These are phyloP conservation scores for Hemileccinum impolitum DNA, from an alignment of 768 basidiomycete genomes.

Conservation along the genomic window DNA sequence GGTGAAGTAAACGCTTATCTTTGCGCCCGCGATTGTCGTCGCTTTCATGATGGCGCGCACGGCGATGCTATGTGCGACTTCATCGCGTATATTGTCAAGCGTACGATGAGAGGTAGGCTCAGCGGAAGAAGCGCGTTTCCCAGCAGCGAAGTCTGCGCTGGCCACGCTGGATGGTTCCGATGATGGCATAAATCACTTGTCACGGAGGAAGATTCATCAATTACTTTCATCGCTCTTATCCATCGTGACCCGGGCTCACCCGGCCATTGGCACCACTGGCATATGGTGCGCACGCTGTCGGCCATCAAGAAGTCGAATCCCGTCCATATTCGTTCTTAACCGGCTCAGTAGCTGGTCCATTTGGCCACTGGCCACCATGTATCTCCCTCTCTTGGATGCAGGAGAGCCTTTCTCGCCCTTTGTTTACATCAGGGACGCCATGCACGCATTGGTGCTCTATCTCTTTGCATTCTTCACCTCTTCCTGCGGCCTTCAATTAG, in stretches of 20 bases:
- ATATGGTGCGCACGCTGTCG: not conserved
- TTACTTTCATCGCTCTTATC: too few species aligned
- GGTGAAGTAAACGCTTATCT: constrained; percentile 58
- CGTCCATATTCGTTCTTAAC: too few species aligned
- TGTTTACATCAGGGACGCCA: constrained; percentile 33
- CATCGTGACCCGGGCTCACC: too few species aligned
- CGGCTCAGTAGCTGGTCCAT: too few species aligned
- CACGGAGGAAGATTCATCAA: too few species aligned
- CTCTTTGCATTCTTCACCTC: constrained; percentile 41
- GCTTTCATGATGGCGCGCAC: constrained; percentile 50
- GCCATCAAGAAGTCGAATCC: too few species aligned
- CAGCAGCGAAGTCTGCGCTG: constrained; percentile 3
- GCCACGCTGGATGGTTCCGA: constrained; percentile 26
- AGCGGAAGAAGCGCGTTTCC: constrained; percentile 3
- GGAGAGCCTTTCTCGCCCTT: constrained; percentile 17
- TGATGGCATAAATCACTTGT: too few species aligned
- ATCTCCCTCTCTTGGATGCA: constrained; percentile 18
- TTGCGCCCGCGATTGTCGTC: constrained; percentile 48
- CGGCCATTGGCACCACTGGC: too few species aligned
- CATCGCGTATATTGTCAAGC: constrained; percentile 56
- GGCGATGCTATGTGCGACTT: constrained; percentile 57
- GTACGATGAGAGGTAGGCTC: constrained; percentile 35
- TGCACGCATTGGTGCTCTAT: constrained; percentile 41
- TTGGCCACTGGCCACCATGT: constrained; percentile 10
- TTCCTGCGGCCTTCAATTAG: constrained; percentile 30